phyloP scores from a whole-genome alignment of 2,329 filamentous ascomycete genomes.

The Cercospora sesami region DNA sequence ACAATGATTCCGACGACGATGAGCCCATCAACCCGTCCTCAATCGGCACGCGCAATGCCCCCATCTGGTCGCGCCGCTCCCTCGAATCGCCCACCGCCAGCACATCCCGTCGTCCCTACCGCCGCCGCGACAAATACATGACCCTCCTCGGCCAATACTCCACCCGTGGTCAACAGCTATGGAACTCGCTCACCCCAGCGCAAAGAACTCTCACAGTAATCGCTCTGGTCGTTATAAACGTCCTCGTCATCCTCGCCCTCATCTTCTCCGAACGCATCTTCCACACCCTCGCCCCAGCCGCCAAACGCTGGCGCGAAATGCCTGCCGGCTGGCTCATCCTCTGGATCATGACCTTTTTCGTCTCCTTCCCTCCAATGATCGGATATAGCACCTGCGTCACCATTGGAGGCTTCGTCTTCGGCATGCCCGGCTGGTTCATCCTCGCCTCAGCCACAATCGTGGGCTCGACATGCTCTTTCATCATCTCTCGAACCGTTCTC shows the following conservation, averaged over 20 bases:
- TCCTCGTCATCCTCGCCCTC: constrained; percentile 67
- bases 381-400: constrained; percentile 80
- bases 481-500: constrained; percentile 76
- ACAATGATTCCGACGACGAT: constrained; percentile 28
- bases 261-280: constrained; percentile 81
- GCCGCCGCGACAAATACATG: constrained; percentile 39
- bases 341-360: constrained; percentile 71
- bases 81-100: constrained; percentile 16
- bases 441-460: constrained; percentile 74
- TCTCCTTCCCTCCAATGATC: constrained; percentile 83
- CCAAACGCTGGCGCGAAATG: constrained; percentile 73
- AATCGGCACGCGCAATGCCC: constrained; percentile 38
- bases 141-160: constrained; percentile 48
- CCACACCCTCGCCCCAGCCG: constrained; percentile 68
- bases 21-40: constrained; percentile 40
- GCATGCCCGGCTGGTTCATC: constrained; percentile 79
- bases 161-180: constrained; percentile 51
- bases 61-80: constrained; percentile 24
- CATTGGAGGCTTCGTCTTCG: constrained; percentile 69
- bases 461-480: constrained; percentile 76
- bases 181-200: constrained; percentile 57
- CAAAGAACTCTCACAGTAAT: constrained; percentile 62
- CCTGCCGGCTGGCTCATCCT: constrained; percentile 71
- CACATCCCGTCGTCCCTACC: constrained; percentile 40
- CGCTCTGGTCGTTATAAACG: constrained; percentile 52